Percentiles rank a stretch among this genome's conserved stretches.
Evolutionary conservation across 257 asterid genomes (phyloP).

Genomic region (Lavandula angustifolia): DNA sequence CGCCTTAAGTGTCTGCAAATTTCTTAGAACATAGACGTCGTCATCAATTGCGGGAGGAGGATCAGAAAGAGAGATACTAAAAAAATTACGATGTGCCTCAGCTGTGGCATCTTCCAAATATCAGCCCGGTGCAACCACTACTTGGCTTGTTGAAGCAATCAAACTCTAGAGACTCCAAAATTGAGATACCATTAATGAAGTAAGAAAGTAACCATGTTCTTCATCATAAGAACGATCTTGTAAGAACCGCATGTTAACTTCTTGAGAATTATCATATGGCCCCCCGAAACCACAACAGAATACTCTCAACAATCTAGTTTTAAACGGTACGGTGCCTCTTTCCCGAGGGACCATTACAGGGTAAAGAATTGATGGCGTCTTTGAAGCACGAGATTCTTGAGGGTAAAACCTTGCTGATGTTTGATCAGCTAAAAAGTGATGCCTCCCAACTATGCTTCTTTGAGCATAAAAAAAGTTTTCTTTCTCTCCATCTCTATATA

Average conservation of each 20-base stretch:
- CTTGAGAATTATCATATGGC: too few relatives aligned
- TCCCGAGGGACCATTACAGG: background rate
- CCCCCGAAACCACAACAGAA: too few relatives aligned
- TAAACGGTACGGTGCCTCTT: background rate
- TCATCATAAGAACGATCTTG: background rate
- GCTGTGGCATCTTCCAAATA: too few relatives aligned
- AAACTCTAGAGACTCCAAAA: conserved; percentile 26
- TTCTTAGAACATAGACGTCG: background rate
- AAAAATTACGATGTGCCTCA: background rate
- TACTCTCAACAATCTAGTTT: conserved; percentile 4
- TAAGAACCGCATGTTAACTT: conserved; percentile 12
- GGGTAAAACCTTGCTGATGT: background rate
- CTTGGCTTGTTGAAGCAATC: background rate
- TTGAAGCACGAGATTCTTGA: background rate
- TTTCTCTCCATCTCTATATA: background rate
- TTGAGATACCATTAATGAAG: conserved; percentile 3
- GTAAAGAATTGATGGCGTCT: background rate
- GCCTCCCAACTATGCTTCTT: background rate
- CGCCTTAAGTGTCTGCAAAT: background rate
- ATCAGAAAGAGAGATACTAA: background rate
- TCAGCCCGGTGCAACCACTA: background rate
- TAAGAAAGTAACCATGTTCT: too few relatives aligned
- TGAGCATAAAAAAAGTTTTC: background rate
- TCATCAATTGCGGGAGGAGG: background rate
- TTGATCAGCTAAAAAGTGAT: background rate